phyloP scores from a whole-genome alignment of 2,329 filamentous ascomycete species.

The Neofusicoccum sp. region DNA sequence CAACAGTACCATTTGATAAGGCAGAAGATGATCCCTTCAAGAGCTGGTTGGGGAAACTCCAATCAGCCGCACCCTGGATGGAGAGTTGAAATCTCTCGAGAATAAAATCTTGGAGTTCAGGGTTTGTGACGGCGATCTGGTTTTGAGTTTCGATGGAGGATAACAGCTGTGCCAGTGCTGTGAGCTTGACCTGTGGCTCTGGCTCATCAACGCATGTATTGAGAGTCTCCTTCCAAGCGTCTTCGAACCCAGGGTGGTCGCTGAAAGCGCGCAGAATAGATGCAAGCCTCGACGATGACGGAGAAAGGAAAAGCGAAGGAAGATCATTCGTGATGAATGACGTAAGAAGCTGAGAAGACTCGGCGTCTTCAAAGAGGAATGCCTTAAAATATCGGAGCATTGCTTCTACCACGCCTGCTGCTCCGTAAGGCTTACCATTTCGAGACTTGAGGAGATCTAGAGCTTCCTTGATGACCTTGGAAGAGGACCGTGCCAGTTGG shows the following conservation, averaged over 20 bases:
- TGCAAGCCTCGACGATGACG: slow-evolving; percentile 66
- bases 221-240: slow-evolving; percentile 32
- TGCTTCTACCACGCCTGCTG: slow-evolving; percentile 57
- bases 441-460: slow-evolving; percentile 51
- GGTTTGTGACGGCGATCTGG: slow-evolving; percentile 34
- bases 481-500: slow-evolving; percentile 35
- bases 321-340: slow-evolving; percentile 57
- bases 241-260: slow-evolving; percentile 29
- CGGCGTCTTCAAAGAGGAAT: slow-evolving; percentile 40
- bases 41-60: slow-evolving; percentile 37
- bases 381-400: slow-evolving; percentile 47
- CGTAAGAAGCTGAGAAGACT: slow-evolving; percentile 42
- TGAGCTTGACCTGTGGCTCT: slow-evolving; percentile 29
- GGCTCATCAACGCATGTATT: slow-evolving; percentile 29
- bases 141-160: slow-evolving; percentile 39
- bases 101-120: slow-evolving; percentile 38
- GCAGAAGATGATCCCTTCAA: slow-evolving; percentile 34
- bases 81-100: slow-evolving; percentile 29
- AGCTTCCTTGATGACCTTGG: slow-evolving; percentile 48
- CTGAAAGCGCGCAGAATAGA: slow-evolving; percentile 58
- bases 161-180: slow-evolving; percentile 33
- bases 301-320: slow-evolving; percentile 61
- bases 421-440: slow-evolving; percentile 67
- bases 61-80: slow-evolving; percentile 33
- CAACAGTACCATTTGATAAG: slow-evolving; percentile 36